phyloP scores from a whole-genome alignment of 805 yeast species.

The Brettanomyces sp. region DNA sequence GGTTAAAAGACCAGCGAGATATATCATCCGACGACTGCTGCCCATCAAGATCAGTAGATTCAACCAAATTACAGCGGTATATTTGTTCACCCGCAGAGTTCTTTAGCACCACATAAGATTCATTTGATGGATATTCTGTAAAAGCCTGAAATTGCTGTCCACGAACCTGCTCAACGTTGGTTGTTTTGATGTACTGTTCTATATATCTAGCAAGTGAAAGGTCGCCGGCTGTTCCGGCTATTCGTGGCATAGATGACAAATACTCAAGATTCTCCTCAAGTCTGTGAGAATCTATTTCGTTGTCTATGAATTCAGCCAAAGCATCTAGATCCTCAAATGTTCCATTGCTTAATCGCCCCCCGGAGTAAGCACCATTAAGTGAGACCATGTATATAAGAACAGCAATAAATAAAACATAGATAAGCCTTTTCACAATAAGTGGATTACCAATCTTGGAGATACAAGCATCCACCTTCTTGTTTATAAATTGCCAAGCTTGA shows the following conservation, averaged over 20 bases:
- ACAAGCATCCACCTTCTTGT: conserved; percentile 42
- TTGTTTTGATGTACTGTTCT: conserved; percentile 44
- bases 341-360: conserved; percentile 34
- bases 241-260: conserved; percentile 72
- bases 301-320: conserved; percentile 39
- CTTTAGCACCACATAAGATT: conserved; percentile 20
- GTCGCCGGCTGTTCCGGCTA: conserved; percentile 86
- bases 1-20: conserved; percentile 50
- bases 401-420: conserved; percentile 64
- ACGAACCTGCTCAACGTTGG: conserved; percentile 45
- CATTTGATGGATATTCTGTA: conserved; percentile 53
- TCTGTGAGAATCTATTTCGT: conserved; percentile 43
- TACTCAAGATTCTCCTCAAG: conserved; percentile 64
- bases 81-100: conserved; percentile 10
- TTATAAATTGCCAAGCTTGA: conserved; percentile 34
- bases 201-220: conserved; percentile 60
- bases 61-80: conserved; percentile 13
- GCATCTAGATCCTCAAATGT: conserved; percentile 54
- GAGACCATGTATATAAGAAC: conserved; percentile 47
- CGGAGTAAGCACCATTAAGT: conserved; percentile 40
- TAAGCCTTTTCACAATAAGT: conserved; percentile 63
- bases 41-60: conserved; percentile 4
- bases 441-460: conserved; percentile 77
- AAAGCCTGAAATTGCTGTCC: conserved; percentile 44
- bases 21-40: conserved; percentile 17